Conservation (phyloP, 495 filamentous ascomycete species). For the Penicillium canariense region DNA sequence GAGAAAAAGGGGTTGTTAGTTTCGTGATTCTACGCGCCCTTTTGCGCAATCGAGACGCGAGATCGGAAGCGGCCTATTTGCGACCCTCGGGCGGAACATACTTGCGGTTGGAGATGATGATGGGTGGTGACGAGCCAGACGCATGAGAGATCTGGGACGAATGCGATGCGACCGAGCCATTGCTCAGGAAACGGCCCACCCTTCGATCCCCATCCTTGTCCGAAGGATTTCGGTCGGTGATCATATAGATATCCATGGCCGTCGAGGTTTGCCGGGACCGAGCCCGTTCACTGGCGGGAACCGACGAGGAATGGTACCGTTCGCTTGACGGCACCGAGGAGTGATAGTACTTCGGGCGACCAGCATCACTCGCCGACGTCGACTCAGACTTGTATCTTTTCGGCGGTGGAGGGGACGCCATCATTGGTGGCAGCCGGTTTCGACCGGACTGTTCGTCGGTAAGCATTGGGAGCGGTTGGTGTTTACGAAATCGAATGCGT, state of each 20-base stretch:
- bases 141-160: slow-evolving; percentile 21
- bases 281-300: slow-evolving; percentile 24
- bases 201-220: slow-evolving; percentile 21
- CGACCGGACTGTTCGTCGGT: slow-evolving; percentile 5
- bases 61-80: too few relatives aligned
- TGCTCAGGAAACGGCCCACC: slow-evolving; percentile 28
- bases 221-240: slow-evolving; percentile 37
- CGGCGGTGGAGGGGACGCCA: slow-evolving; percentile 22
- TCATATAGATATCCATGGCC: slow-evolving; percentile 43
- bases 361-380: slow-evolving; percentile 19
- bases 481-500: neutral
- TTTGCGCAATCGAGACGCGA: neutral
- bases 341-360: slow-evolving; percentile 26
- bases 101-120: slow-evolving; percentile 33
- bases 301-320: slow-evolving; percentile 1
- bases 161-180: slow-evolving; percentile 34
- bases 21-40: too few relatives aligned
- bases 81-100: slow-evolving; percentile 17
- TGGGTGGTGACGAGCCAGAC: slow-evolving; percentile 21
- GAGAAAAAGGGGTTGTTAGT: slow-evolving; percentile 4
- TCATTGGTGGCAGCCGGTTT: slow-evolving; percentile 22
- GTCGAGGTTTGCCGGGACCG: slow-evolving; percentile 41
- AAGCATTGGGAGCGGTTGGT: slow-evolving; percentile 8
- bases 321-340: slow-evolving; percentile 33
- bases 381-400: slow-evolving; percentile 33